These are phyloP conservation scores for Chlamydomonas asymmetrica DNA, from an alignment of 139 green algal genomes.

Conservation along the genomic window DNA sequence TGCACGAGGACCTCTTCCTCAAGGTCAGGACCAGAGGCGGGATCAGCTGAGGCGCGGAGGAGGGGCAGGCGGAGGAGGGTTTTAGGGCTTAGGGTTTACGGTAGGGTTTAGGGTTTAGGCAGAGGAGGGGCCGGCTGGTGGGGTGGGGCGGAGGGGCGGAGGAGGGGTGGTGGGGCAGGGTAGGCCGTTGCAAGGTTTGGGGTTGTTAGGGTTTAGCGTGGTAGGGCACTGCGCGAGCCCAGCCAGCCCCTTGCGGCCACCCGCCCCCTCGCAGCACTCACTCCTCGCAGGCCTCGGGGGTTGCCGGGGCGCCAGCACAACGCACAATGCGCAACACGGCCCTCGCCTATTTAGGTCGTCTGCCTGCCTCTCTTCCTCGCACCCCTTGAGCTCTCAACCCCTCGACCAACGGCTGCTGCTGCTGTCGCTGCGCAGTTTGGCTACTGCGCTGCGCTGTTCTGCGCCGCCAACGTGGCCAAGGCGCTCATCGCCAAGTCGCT, in stretches of 20 bases:
- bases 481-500: constrained; percentile 23
- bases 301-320: neutral
- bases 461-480: constrained; percentile 15
- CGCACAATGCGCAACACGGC: too few species aligned
- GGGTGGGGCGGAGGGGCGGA: neutral
- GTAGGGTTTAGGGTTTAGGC: neutral
- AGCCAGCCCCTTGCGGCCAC: neutral
- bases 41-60: neutral
- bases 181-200: neutral
- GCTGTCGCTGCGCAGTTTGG: neutral
- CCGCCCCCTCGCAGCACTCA: neutral
- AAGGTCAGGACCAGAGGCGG: neutral
- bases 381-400: neutral
- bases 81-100: neutral
- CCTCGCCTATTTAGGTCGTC: neutral
- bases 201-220: neutral
- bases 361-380: neutral
- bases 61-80: neutral
- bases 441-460: constrained; percentile 16
- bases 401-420: too few species aligned
- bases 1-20: neutral
- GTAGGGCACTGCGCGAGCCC: neutral
- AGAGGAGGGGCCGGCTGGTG: neutral
- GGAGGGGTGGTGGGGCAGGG: neutral
- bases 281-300: neutral